Base-by-base conservation (phyloP, 148 eudicot genomes). In the Diospyros lotus region DNA sequence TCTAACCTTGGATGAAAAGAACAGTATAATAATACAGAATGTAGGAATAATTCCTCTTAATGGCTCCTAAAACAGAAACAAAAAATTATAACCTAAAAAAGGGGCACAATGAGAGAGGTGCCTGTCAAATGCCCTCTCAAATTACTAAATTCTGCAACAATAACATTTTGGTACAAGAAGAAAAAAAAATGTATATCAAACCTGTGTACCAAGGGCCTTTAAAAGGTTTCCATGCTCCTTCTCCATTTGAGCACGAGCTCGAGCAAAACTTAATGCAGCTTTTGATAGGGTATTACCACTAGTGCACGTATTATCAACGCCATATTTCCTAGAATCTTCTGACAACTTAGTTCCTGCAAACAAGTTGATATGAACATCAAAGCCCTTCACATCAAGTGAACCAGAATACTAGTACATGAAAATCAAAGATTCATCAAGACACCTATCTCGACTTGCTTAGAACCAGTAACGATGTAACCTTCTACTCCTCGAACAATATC, bases 401-500 rank as follows among this genome's bases (percentile, higher is more conserved):
- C 55, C 28, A 45, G 64, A 76, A 63, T 62, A 39, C 14, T 63
- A 61, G 45, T 51, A 11, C 17, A 64, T 10, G 17, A 64, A 5
- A 11, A 50, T n/a, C 41, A 64, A 69, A 70, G 44, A 14, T 17
- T 39, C 52, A 55, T 40, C 9, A 60, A 66, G 9, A 68, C 72
- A 88, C 97, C 97, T 68, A 91, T 89, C 73, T 91, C 97, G 74
- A 91, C 90, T 86, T 91, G 97, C 73, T 89, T 89, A 48, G 91
- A 89, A 62, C 93, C 97, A 45, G 87, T 89, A 39, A 91, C 97
- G 65, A 89, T 91, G 79, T 91, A 91, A 40, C 93, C 97, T 83
- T 91, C 97, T 64, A 91, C 90, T n/a, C 97, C 97, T 72, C 97
- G 93, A 43, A 91, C 97, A 77, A 91, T 85, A 64, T 91, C 97